Conservation (phyloP, 257 asterid species). For the Salvia rosmarinus region DNA sequence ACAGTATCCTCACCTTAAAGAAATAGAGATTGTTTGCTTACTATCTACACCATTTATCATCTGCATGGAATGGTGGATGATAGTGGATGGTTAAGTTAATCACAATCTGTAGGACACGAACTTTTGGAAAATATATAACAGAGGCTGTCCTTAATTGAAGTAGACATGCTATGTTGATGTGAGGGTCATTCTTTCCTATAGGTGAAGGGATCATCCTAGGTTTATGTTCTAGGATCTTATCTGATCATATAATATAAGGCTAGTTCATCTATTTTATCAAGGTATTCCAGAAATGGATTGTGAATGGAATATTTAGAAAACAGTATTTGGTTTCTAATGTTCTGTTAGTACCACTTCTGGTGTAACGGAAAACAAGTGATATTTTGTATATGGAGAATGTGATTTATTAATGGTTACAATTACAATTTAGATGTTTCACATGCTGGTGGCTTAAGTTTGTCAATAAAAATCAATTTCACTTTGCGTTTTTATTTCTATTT, state of each 20-base stretch:
- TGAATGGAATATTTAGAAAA: not conserved
- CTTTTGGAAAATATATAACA: not conserved
- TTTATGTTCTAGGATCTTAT: not conserved
- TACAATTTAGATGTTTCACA: not conserved
- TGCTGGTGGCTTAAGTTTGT: not conserved
- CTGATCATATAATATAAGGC: not conserved
- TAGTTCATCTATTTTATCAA: not conserved
- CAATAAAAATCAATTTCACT: not conserved
- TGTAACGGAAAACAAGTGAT: not conserved
- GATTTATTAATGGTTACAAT: not conserved
- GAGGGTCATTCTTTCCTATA: not conserved
- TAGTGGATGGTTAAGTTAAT: not conserved
- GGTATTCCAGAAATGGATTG: not conserved
- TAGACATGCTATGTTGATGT: not conserved
- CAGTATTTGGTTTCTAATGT: not conserved
- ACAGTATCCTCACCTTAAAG: not conserved
- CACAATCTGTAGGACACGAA: not conserved
- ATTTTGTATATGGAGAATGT: not conserved
- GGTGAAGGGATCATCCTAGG: not conserved
- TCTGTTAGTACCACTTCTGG: not conserved
- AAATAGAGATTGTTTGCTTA: not conserved
- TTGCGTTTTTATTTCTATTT: constrained; percentile 1
- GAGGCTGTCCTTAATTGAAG: not conserved
- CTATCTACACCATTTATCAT: not conserved
- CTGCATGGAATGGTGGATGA: not conserved